These are phyloP conservation scores for Smallanthus sonchifolius DNA, from an alignment of 129 eudicot genomes.

Conservation along the genomic window DNA sequence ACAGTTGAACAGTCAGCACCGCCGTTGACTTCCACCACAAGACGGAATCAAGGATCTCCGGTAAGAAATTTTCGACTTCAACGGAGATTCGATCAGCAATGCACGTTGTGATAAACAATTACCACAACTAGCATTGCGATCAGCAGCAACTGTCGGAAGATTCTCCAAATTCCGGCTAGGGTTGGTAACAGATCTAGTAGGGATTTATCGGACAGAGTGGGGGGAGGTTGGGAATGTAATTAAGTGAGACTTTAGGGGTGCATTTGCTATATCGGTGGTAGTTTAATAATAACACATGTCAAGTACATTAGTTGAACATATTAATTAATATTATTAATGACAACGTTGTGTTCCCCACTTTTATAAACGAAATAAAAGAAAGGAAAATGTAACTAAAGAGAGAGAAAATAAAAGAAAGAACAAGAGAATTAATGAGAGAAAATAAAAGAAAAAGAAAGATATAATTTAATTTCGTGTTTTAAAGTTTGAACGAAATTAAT, in stretches of 20 bases:
- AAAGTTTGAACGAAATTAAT: too few species aligned
- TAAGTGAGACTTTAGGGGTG: neutral
- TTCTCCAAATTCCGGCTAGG: constrained; percentile 3
- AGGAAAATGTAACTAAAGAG: too few species aligned
- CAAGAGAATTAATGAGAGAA: too few species aligned
- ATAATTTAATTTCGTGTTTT: too few species aligned
- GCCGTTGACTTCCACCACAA: constrained; percentile 11
- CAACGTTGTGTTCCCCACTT: too few species aligned
- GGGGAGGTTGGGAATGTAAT: neutral
- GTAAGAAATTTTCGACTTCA: neutral
- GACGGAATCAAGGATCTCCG: neutral
- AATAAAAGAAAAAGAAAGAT: too few species aligned
- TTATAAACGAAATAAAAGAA: too few species aligned
- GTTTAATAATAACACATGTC: too few species aligned
- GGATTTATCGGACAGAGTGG: neutral
- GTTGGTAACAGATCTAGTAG: constrained; percentile 5
- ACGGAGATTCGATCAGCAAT: constrained; percentile 2
- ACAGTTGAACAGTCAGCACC: constrained; percentile 1
- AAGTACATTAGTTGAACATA: too few species aligned
- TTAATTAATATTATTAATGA: too few species aligned
- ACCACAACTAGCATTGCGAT: constrained; percentile 7
- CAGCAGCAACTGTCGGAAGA: constrained; percentile 5
- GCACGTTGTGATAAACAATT: constrained; percentile 15
- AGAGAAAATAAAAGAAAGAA: too few species aligned
- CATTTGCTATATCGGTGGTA: neutral